A percentile compares a stretch with the other conserved stretches of the same genome.
Evolutionary conservation across 495 filamentous ascomycete species (phyloP).

Genomic region (Amorphotheca resinae): DNA sequence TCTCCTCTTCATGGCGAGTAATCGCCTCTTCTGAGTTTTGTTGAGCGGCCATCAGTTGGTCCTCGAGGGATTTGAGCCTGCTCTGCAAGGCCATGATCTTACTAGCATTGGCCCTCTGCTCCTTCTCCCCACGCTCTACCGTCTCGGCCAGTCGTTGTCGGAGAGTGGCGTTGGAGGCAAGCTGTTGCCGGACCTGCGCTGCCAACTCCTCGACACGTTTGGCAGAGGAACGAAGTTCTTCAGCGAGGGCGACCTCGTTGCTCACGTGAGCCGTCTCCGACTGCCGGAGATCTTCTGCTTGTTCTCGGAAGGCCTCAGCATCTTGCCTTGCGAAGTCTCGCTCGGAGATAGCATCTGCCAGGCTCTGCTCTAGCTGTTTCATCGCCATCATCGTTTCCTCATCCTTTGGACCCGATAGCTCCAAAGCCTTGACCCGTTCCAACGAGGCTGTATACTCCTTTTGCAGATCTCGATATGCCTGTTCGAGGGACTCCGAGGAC

Average conservation of each 20-base stretch:
- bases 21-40: conserved; percentile 77
- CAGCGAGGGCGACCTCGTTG: conserved; percentile 48
- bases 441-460: conserved; percentile 39
- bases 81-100: conserved; percentile 76
- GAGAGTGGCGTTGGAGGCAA: conserved; percentile 61
- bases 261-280: conserved; percentile 49
- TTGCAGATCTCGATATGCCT: conserved; percentile 70
- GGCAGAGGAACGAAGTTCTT: conserved; percentile 56
- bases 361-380: conserved; percentile 47
- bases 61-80: conserved; percentile 69
- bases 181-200: conserved; percentile 60
- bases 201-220: conserved; percentile 67
- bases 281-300: conserved; percentile 49
- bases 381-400: conserved; percentile 45
- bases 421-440: conserved; percentile 43
- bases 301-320: conserved; percentile 43
- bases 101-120: conserved; percentile 63
- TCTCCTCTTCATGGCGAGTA: conserved; percentile 73
- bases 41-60: conserved; percentile 71
- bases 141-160: conserved; percentile 74
- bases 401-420: conserved; percentile 29
- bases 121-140: conserved; percentile 72
- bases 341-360: conserved; percentile 57
- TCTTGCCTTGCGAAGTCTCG: conserved; percentile 55
- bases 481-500: conserved; percentile 63